phyloP scores from a whole-genome alignment of 352 stramenopile species.

The Globisporangium mamillatum region DNA sequence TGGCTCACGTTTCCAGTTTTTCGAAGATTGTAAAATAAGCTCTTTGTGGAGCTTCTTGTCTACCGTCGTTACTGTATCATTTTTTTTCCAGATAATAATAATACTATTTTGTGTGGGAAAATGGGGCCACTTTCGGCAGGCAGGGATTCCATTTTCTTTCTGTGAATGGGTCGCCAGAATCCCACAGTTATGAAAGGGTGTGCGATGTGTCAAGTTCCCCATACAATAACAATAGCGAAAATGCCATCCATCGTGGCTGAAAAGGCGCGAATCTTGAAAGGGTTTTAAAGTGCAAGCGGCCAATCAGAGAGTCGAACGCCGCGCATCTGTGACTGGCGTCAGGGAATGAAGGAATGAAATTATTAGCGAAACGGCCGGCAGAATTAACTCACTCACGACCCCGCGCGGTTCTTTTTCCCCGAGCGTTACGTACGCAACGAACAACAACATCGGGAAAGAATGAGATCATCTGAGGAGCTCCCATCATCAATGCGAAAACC shows the following conservation, averaged over 20 bases:
- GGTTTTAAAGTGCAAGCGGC: neutral
- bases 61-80: no score
- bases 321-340: neutral
- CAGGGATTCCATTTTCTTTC: neutral
- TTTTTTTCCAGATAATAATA: neutral
- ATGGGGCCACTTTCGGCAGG: neutral
- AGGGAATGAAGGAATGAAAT: neutral
- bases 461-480: no score
- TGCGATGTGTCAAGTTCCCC: no score
- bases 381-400: neutral
- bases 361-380: neutral
- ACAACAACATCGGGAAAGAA: neutral
- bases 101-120: neutral
- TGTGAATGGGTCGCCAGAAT: neutral
- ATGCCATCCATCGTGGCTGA: neutral
- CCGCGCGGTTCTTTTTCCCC: neutral
- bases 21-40: neutral
- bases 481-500: no score
- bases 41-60: neutral
- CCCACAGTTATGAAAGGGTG: neutral
- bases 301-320: neutral
- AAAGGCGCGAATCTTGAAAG: neutral
- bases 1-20: neutral
- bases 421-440: neutral
- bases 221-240: no score